Conservation (phyloP, 2,329 filamentous ascomycete genomes). For the Venturia carpophila region DNA sequence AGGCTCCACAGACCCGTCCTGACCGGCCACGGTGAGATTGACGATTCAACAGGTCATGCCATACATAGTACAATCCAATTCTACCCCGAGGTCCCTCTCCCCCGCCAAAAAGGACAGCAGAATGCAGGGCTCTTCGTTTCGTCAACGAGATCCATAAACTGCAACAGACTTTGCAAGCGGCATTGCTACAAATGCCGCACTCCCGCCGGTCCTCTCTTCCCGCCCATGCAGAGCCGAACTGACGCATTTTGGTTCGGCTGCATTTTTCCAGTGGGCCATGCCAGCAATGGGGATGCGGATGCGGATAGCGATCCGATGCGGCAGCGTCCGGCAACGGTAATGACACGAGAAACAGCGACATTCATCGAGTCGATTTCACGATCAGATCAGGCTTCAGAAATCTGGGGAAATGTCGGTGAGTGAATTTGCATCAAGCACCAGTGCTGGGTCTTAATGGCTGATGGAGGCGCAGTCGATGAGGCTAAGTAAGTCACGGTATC, state of each 20-base stretch:
- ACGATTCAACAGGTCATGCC: neutral
- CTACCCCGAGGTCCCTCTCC: neutral
- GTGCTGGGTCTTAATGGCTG: neutral
- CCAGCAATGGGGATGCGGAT: neutral
- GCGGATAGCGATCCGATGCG: neutral
- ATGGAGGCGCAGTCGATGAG: neutral
- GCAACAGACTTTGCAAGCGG: neutral
- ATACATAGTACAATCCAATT: too few relatives aligned
- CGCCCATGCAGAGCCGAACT: neutral
- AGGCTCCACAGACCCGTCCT: neutral
- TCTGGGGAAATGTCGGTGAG: constrained; percentile 4
- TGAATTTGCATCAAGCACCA: neutral
- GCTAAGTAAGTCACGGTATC: neutral
- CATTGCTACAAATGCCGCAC: neutral
- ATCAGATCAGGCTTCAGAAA: neutral
- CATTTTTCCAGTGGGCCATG: neutral
- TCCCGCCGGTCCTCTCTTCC: neutral
- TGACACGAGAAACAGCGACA: neutral
- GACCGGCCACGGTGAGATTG: neutral
- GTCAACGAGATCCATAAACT: neutral
- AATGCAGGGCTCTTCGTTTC: neutral
- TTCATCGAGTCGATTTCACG: neutral
- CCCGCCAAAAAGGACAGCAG: neutral
- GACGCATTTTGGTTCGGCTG: neutral
- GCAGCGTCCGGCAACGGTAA: neutral